Evolutionary conservation across 768 basidiomycete species (phyloP).

Genomic region (Tephrocybe sp.): DNA sequence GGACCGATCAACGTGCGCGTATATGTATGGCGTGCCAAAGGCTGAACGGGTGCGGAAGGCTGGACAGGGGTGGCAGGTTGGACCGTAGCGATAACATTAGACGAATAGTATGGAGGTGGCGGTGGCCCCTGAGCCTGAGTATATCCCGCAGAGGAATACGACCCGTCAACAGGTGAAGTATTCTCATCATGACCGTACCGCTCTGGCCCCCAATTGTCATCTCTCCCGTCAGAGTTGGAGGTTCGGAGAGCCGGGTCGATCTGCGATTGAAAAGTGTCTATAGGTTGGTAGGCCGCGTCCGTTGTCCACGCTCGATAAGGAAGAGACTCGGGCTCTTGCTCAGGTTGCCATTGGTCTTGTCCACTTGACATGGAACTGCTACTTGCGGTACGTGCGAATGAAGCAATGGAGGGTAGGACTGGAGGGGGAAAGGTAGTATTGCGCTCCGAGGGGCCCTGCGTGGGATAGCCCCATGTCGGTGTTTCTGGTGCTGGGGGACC

Average conservation of each 20-base stretch:
- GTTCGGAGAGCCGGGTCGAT: slow-evolving; percentile 41
- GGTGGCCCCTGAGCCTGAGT: slow-evolving; percentile 24
- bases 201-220: slow-evolving; percentile 28
- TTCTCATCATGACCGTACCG: slow-evolving; percentile 27
- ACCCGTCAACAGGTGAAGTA: slow-evolving; percentile 26
- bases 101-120: slow-evolving; percentile 22
- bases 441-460: slow-evolving; percentile 39
- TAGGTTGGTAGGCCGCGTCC: slow-evolving; percentile 34
- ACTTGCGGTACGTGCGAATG: slow-evolving; percentile 40
- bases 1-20: slow-evolving; percentile 90
- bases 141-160: slow-evolving; percentile 25
- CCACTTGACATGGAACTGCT: slow-evolving; percentile 15
- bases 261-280: slow-evolving; percentile 26
- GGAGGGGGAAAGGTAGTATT: slow-evolving; percentile 47
- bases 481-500: slow-evolving; percentile 41
- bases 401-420: slow-evolving; percentile 51
- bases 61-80: slow-evolving; percentile 8
- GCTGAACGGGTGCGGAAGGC: slow-evolving; percentile 19
- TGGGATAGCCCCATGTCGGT: slow-evolving; percentile 55
- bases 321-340: slow-evolving; percentile 29
- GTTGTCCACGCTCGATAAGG: slow-evolving; percentile 52
- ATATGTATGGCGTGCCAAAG: slow-evolving; percentile 67
- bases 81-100: slow-evolving; percentile 15
- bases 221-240: slow-evolving; percentile 35
- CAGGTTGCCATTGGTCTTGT: slow-evolving; percentile 25